Percentiles rank a stretch among this genome's conserved stretches.
Evolutionary conservation across 2,329 filamentous ascomycete species (phyloP).

Genomic region (Fulvia fulva): DNA sequence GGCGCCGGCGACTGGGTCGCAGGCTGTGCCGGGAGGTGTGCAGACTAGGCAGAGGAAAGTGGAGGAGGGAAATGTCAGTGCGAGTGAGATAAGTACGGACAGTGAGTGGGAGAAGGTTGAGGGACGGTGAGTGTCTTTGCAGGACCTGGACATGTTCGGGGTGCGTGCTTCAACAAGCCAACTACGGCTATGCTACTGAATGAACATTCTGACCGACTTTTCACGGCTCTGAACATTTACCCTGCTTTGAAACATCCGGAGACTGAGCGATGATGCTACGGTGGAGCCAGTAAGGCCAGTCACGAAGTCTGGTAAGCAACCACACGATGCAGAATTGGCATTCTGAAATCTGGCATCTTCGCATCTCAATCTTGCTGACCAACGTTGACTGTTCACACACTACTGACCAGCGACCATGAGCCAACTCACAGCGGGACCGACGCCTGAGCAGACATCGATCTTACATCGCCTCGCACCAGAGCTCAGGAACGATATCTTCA

Average conservation of each 20-base stretch:
- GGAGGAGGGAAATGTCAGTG: slow-evolving; percentile 25
- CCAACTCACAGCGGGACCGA: not conserved
- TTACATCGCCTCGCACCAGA: not conserved
- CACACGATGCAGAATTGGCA: no score
- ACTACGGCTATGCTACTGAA: not conserved
- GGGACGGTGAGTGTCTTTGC: slow-evolving; percentile 42
- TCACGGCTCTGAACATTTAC: not conserved
- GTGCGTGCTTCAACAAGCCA: not conserved
- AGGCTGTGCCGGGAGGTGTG: not conserved
- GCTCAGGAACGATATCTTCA: not conserved
- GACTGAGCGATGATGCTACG: not conserved
- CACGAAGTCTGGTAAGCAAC: not conserved
- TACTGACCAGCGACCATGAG: not conserved
- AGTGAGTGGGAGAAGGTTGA: slow-evolving; percentile 98
- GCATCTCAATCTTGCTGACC: no score
- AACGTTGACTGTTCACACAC: no score
- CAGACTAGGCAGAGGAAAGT: slow-evolving; percentile 21
- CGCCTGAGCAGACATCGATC: not conserved
- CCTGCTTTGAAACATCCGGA: no score
- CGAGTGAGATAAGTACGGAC: slow-evolving; percentile 61
- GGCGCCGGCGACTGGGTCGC: slow-evolving; percentile 9
- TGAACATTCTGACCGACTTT: not conserved
- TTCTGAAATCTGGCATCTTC: no score
- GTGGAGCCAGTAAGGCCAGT: not conserved
- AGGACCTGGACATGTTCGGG: not conserved